These are phyloP conservation scores for Aspergillus leporis DNA, from an alignment of 495 filamentous ascomycete genomes.

Conservation along the genomic window DNA sequence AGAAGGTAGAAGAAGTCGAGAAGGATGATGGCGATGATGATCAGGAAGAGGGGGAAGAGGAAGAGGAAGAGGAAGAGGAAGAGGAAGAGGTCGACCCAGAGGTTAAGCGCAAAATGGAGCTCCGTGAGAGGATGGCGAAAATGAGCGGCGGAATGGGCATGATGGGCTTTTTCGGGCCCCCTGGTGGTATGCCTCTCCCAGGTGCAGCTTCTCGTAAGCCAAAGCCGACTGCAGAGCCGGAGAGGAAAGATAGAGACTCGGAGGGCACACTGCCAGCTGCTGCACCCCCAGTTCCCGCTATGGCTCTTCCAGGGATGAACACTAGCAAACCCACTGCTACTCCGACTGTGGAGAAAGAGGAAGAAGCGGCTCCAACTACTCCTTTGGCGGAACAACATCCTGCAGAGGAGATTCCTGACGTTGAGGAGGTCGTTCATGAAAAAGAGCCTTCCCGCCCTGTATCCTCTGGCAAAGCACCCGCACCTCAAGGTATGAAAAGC, in stretches of 20 bases:
- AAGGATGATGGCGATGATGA: conserved; percentile 45
- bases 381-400: conserved; percentile 46
- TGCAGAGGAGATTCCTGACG: conserved; percentile 57
- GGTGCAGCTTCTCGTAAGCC: conserved; percentile 44
- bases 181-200: conserved; percentile 64
- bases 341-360: conserved; percentile 43
- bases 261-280: conserved; percentile 51
- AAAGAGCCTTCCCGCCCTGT: conserved; percentile 47
- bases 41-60: conserved; percentile 54
- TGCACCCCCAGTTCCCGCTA: conserved; percentile 74
- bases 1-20: conserved; percentile 35
- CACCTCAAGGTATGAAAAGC: conserved; percentile 52
- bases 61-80: conserved; percentile 70
- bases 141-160: conserved; percentile 99
- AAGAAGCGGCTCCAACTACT: conserved; percentile 35
- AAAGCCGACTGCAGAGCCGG: conserved; percentile 60
- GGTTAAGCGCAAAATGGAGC: conserved; percentile 78
- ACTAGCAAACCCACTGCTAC: conserved; percentile 40
- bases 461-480: conserved; percentile 49
- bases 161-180: conserved; percentile 88
- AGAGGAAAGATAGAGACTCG: conserved; percentile 59
- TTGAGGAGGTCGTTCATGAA: conserved; percentile 56
- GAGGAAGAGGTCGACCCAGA: conserved; percentile 94
- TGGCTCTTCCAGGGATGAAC: conserved; percentile 74
- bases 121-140: conserved; percentile 94